Evolutionary conservation across 1,284 basidiomycete species (phyloP).

Genomic region (Ceratorhiza oryzae-sativae): DNA sequence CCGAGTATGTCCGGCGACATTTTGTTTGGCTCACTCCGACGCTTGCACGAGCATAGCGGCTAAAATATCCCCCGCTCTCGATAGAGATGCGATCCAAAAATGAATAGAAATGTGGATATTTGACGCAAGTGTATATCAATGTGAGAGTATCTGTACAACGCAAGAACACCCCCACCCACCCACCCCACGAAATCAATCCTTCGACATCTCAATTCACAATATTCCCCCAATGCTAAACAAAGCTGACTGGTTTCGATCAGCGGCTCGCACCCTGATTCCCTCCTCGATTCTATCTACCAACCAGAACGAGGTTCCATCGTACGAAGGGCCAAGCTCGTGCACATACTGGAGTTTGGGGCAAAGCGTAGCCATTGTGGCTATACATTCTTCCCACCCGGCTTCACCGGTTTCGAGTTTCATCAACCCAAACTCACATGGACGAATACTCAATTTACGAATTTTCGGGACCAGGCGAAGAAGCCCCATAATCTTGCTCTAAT

Average conservation of each 20-base stretch:
- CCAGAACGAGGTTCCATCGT: neutral
- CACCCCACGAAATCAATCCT: too few species aligned
- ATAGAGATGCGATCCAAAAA: too few species aligned
- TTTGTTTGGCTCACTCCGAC: too few species aligned
- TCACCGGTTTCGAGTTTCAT: neutral
- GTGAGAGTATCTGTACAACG: too few species aligned
- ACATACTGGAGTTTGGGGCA: neutral
- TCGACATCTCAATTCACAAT: neutral
- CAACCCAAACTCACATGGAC: neutral
- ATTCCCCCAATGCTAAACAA: neutral
- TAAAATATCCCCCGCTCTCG: too few species aligned
- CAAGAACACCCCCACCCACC: too few species aligned
- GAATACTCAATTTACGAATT: neutral
- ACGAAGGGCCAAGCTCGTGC: neutral
- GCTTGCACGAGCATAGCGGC: too few species aligned
- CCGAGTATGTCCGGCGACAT: too few species aligned
- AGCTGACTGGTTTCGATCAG: neutral
- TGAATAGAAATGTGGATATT: too few species aligned
- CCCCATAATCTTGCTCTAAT: neutral
- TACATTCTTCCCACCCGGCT: neutral
- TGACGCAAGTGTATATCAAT: too few species aligned
- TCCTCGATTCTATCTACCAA: neutral
- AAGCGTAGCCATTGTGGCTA: neutral
- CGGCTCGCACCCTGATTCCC: neutral
- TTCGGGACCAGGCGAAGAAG: neutral